These are phyloP conservation scores for Salix udensis DNA, from an alignment of 345 rosid species.

Conservation along the genomic window DNA sequence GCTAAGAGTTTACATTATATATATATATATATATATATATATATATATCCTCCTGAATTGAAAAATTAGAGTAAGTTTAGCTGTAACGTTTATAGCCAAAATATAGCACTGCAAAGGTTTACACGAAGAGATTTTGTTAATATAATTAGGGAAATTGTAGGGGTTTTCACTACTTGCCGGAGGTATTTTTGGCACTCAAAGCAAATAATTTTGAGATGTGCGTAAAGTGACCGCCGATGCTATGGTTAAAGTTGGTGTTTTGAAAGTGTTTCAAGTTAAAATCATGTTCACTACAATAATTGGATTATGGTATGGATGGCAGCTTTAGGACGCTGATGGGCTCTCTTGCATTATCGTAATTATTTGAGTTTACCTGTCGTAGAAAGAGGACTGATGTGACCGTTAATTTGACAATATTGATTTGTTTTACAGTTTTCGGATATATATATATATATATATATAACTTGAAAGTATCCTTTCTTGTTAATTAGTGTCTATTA, in stretches of 20 bases:
- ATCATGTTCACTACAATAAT: conserved; percentile 7
- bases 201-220: background rate
- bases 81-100: background rate
- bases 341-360: background rate
- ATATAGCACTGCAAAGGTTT: background rate
- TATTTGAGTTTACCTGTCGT: background rate
- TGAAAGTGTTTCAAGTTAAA: background rate
- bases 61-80: background rate
- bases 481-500: background rate
- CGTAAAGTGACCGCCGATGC: background rate
- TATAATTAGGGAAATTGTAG: background rate
- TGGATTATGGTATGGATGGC: conserved; percentile 6
- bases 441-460: too few species aligned
- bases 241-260: background rate
- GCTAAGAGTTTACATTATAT: background rate
- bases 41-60: background rate
- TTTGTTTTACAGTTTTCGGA: background rate
- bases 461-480: background rate
- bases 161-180: background rate
- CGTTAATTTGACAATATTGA: background rate
- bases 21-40: too few species aligned
- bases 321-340: conserved; percentile 4
- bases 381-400: background rate
- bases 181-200: background rate
- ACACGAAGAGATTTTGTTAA: too few species aligned